A percentile compares a stretch with the other conserved stretches of the same genome.
Evolutionary conservation across 768 basidiomycete species (phyloP).

Genomic region (Collybiopsis luxurians): DNA sequence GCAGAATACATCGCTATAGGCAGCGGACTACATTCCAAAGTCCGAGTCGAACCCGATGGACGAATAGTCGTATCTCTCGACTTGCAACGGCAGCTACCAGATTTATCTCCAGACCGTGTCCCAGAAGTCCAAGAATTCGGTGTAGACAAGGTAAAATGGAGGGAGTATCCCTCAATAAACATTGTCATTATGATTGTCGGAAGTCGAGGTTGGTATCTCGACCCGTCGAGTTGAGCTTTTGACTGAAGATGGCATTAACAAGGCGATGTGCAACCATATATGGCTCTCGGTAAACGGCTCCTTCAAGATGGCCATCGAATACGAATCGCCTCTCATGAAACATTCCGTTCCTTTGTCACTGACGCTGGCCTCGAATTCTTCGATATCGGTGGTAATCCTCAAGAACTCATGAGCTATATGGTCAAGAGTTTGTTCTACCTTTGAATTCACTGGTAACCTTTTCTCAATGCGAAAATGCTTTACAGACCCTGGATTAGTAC

Average conservation of each 20-base stretch:
- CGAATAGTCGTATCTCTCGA: constrained; percentile 46
- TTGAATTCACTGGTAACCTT: not conserved
- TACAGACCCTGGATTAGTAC: constrained; percentile 61
- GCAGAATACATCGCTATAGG: constrained; percentile 36
- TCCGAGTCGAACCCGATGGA: constrained; percentile 41
- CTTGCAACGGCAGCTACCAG: constrained; percentile 47
- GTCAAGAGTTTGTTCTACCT: constrained; percentile 50
- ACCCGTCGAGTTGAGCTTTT: too few relatives aligned
- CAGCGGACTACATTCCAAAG: constrained; percentile 40
- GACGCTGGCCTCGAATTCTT: constrained; percentile 56
- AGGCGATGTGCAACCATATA: constrained; percentile 69
- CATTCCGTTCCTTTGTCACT: constrained; percentile 52
- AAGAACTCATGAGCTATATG: constrained; percentile 71
- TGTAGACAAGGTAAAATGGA: constrained; percentile 36
- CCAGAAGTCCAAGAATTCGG: constrained; percentile 48
- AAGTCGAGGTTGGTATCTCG: constrained; percentile 46
- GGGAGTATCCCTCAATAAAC: constrained; percentile 40
- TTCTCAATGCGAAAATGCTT: not conserved
- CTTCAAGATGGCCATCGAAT: constrained; percentile 53
- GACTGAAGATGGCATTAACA: too few relatives aligned
- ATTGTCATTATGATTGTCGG: constrained; percentile 71
- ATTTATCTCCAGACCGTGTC: constrained; percentile 46
- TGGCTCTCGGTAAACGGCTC: constrained; percentile 52
- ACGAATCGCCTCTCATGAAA: constrained; percentile 60
- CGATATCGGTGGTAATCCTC: constrained; percentile 59